A percentile compares a stretch with the other conserved stretches of the same genome.
Evolutionary conservation across 2,329 filamentous ascomycete genomes (phyloP).

Genomic region (Epichloe uncinata): DNA sequence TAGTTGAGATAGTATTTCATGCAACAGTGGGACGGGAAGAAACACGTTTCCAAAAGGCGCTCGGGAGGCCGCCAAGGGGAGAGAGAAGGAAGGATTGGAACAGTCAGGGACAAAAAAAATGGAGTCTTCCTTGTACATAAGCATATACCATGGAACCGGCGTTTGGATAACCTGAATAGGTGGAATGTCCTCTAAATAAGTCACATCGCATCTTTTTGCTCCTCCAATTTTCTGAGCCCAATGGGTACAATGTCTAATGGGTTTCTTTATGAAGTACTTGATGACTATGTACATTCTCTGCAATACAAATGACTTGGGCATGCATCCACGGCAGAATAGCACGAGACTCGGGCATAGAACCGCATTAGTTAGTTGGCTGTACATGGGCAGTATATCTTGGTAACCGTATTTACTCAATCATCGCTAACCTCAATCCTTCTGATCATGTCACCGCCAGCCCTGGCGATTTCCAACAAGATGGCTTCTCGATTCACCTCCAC

Average conservation of each 20-base stretch:
- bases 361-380: no score
- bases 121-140: conserved; percentile 17
- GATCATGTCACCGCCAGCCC: conserved; percentile 54
- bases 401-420: conserved; percentile 1
- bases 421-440: conserved; percentile 43
- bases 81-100: neutral
- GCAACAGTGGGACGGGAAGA: no score
- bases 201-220: no score
- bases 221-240: no score
- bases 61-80: conserved; percentile 26
- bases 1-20: neutral
- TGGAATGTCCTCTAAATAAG: neutral
- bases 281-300: neutral
- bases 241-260: no score
- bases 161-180: conserved; percentile 9
- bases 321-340: no score
- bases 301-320: no score
- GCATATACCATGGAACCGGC: conserved; percentile 12
- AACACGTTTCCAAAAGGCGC: conserved; percentile 17
- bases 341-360: no score
- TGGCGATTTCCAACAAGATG: conserved; percentile 60
- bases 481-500: conserved; percentile 54
- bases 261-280: no score
- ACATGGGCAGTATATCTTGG: no score
- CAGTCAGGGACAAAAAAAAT: conserved; percentile 11